These are phyloP conservation scores for Penicillium sp. DNA, from an alignment of 2,329 filamentous ascomycete genomes.

Conservation along the genomic window DNA sequence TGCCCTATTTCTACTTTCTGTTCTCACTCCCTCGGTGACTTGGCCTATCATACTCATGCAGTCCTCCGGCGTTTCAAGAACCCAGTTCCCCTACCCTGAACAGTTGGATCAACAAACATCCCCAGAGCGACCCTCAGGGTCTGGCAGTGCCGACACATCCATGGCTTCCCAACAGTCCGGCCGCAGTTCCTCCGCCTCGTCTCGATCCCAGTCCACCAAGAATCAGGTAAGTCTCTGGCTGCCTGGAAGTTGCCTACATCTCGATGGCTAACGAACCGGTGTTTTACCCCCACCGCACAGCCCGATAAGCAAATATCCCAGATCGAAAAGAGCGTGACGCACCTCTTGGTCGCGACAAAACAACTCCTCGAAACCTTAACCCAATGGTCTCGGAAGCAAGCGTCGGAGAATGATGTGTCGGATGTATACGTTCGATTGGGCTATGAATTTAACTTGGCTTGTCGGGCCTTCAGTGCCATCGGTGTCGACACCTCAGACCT, in stretches of 20 bases:
- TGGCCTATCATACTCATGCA: neutral
- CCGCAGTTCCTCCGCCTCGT: constrained; percentile 65
- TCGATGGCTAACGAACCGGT: constrained; percentile 7
- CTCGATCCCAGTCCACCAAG: constrained; percentile 56
- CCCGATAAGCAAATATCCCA: constrained; percentile 78
- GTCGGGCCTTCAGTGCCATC: constrained; percentile 92
- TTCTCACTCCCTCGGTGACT: neutral
- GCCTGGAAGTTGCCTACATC: neutral
- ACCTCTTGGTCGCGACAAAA: constrained; percentile 95
- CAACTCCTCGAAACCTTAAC: constrained; percentile 96
- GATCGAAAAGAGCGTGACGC: constrained; percentile 98
- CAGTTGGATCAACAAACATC: constrained; percentile 32
- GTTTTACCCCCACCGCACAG: constrained; percentile 41
- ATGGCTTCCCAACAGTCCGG: constrained; percentile 59
- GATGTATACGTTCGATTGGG: constrained; percentile 96
- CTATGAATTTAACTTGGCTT: constrained; percentile 99
- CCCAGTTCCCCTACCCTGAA: constrained; percentile 4
- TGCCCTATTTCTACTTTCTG: neutral
- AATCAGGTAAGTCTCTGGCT: constrained; percentile 53
- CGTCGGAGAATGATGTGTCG: constrained; percentile 91
- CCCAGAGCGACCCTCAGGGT: constrained; percentile 26
- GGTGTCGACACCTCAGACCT: constrained; percentile 93
- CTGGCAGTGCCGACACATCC: constrained; percentile 46
- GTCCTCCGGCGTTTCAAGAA: neutral
- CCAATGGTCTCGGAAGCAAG: constrained; percentile 90